Evolutionary conservation across 352 stramenopile genomes (phyloP), one percentile per base, ranked within the genome.

Genomic region (Globisporangium splendens): DNA sequence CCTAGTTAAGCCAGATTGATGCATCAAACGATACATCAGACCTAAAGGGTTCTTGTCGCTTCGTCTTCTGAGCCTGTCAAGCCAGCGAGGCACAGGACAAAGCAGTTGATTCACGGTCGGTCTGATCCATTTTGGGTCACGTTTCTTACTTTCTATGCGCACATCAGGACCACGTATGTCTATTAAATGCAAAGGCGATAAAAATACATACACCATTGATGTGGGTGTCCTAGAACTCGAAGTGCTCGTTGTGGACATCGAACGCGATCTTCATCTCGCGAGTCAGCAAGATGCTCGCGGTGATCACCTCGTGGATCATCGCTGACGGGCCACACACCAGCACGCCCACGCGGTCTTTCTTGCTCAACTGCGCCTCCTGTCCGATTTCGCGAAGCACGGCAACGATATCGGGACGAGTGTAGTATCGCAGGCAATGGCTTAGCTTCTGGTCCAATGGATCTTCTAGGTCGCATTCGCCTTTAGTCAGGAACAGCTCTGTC

Each of bases 401-500:
- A 0, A 44, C 12, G 11, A 79, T 56, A 22, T 78, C 66, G 0
- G 68, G 72, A 12, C 75, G 75, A 8, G 56, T 12, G 8, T 50
- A 48, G 46, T 72, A 71, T 10, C 54, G 59, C 39, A 80, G 41
- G 31, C 41, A 63, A 22, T 54, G 35, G 0, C 46, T 20, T 7
- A 75, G 55, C 21, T 64, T 41, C 15, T 60, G 66, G 14, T 79
- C 60, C n/a, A 73, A 41, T 1, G 58, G 46, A 12, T 65, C 28
- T 41, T 74, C 65, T 1, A 76, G 21, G 17, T 82, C 70, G 8
- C 49, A 62, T 7, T 69, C 51, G 15, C 50, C 50, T 11, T 61
- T 66, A 3, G 68, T 79, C 18, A 85, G 18, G 44, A 70, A 73
- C 41, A 85, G 47, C 5, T 83, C 68, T 15, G 59, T 70, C 13